Base-by-base conservation (phyloP, 2,329 filamentous ascomycete genomes). In the Zymoseptoria brevis region DNA sequence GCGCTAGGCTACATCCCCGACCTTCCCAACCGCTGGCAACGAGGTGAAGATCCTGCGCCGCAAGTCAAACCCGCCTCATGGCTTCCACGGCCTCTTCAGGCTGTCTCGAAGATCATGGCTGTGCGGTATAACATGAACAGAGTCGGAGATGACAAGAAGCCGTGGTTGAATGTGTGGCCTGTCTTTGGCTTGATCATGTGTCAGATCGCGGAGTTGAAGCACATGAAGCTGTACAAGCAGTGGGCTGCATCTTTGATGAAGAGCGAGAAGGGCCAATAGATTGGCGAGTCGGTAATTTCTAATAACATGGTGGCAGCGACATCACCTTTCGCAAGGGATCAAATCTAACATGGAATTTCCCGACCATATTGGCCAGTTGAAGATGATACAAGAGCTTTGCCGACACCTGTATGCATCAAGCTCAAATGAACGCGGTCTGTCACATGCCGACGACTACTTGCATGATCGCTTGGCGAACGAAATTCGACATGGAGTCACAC, bases 1-100 rank as follows among this genome's bases (percentile, higher is more conserved):
- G 61, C 61, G 5, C 19, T 63, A 19, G 61, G 59, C 1, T 26
- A 60, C 13, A 51, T 61, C 5, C 61, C 61, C 11, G 59, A 63
- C 53, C 54, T 63, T 16, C 59, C 59, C 2, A 61, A 58, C 24
- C 61, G 57, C 7, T 62, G 61, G 61, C 49, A 51, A 35, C 45
- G 50, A 5, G 59, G 59, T 19, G 59, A 63, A 16, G 57, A 57
- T 41, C 57, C 59, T 4, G 53, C 29, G 9, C 30, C 58, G 7
- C n/a, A 50, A 3, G 26, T 53, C 2, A 29, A 54, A 4, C 11
- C 57, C 22, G 22, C 52, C 3, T 61, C 59, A 58, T 8, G 59
- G 3, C 35, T 63, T 13, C 57, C 61, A 4, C 22, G 50, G 16
- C 30, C 55, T 8, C 4, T 59, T 19, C 11, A 53, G 7, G 48